Percentiles rank a stretch among this genome's conserved stretches.
Evolutionary conservation across 2,329 filamentous ascomycete species (phyloP).

Genomic region (Clathrospora elynae): DNA sequence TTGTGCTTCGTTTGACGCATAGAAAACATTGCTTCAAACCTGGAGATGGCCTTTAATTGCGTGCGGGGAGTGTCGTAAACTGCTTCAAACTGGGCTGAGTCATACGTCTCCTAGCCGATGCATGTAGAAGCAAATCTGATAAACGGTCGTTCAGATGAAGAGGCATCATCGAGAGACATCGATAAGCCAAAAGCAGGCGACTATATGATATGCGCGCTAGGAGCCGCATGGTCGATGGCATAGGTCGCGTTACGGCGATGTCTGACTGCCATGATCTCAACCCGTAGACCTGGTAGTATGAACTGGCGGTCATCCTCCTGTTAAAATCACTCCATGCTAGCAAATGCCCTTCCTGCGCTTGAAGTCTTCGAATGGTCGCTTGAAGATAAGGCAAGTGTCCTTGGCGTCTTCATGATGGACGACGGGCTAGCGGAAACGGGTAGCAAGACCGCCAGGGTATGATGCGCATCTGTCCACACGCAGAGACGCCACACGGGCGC

Average conservation of each 20-base stretch:
- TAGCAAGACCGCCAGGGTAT: slow-evolving; percentile 28
- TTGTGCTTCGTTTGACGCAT: slow-evolving; percentile 26
- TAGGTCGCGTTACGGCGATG: slow-evolving; percentile 26
- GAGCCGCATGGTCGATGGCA: slow-evolving; percentile 18
- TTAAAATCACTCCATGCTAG: slow-evolving; percentile 15
- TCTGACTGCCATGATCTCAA: slow-evolving; percentile 28
- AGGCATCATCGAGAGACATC: slow-evolving; percentile 8
- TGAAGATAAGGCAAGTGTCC: slow-evolving; percentile 34
- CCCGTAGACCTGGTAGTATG: slow-evolving; percentile 20
- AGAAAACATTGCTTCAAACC: slow-evolving; percentile 1
- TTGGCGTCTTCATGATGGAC: slow-evolving; percentile 25
- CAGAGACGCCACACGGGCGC: slow-evolving; percentile 42
- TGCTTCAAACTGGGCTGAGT: slow-evolving; percentile 3
- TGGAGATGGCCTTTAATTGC: too few species aligned
- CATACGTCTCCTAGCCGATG: not conserved
- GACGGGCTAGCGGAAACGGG: slow-evolving; percentile 29
- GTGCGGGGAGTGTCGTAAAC: too few species aligned
- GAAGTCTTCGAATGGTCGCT: slow-evolving; percentile 31
- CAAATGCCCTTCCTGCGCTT: slow-evolving; percentile 17
- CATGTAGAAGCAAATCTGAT: slow-evolving; percentile 2
- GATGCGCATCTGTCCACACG: slow-evolving; percentile 40
- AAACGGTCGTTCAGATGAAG: slow-evolving; percentile 6
- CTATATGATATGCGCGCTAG: slow-evolving; percentile 11
- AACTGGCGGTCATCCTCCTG: slow-evolving; percentile 11
- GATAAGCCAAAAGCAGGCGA: slow-evolving; percentile 16